Percentiles rank a stretch among this genome's conserved stretches.
phyloP scores from a whole-genome alignment of 169 alveolate genomes.

The Plasmodium gonderi region DNA sequence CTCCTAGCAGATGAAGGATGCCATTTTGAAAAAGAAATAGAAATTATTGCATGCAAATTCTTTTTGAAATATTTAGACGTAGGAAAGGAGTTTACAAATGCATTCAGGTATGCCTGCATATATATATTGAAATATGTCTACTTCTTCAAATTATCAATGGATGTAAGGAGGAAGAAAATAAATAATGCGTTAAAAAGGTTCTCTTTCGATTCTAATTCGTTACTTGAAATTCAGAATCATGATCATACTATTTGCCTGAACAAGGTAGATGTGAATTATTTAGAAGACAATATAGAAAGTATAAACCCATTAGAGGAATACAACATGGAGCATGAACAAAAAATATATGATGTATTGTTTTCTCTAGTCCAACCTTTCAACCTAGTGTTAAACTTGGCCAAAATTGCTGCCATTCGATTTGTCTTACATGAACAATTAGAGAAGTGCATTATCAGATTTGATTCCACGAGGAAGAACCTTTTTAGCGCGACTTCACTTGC shows the following conservation, averaged over 20 bases:
- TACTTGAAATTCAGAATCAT: not conserved
- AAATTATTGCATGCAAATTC: slow-evolving; percentile 20
- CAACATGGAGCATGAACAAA: not conserved
- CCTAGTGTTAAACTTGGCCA: slow-evolving; percentile 17
- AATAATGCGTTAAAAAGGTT: not conserved
- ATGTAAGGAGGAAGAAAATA: slow-evolving; percentile 1
- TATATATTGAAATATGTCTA: slow-evolving; percentile 47
- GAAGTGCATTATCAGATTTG: slow-evolving; percentile 25
- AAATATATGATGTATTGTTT: slow-evolving; percentile 22
- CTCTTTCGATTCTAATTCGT: not conserved
- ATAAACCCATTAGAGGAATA: not conserved
- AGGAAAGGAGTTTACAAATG: slow-evolving; percentile 5
- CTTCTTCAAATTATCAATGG: not conserved
- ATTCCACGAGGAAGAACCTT: not conserved
- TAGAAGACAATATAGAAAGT: slow-evolving; percentile 21
- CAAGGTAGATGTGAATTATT: slow-evolving; percentile 25
- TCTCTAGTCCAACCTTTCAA: slow-evolving; percentile 20
- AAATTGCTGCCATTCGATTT: slow-evolving; percentile 30
- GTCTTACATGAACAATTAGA: slow-evolving; percentile 32
- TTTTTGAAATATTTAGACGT: slow-evolving; percentile 14
- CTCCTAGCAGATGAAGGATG: slow-evolving; percentile 23
- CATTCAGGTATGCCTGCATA: slow-evolving; percentile 2
- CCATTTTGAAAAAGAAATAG: slow-evolving; percentile 14
- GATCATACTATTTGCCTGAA: not conserved
- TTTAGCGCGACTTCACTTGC: slow-evolving; percentile 2